phyloP scores from a whole-genome alignment of 192 early-diverging fungal genomes.

The Irineochytrium annulatum region DNA sequence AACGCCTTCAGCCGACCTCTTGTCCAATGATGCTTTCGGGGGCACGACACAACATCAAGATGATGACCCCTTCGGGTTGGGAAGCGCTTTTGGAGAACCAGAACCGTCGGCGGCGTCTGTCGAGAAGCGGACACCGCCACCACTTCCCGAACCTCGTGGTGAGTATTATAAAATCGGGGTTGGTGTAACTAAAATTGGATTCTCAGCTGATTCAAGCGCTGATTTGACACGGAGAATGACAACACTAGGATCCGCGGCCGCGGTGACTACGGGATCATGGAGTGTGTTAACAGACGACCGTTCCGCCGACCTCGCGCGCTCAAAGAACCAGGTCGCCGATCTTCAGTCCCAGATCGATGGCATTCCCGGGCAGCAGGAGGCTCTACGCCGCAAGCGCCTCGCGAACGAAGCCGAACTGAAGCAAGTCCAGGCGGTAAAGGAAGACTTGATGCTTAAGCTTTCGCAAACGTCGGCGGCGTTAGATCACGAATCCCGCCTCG shows the following conservation, averaged over 20 bases:
- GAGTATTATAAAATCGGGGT: conserved; percentile 3
- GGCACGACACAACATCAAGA: too few species aligned
- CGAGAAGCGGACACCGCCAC: neutral
- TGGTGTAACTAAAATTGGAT: too few species aligned
- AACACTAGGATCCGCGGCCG: too few species aligned
- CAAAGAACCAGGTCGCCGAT: conserved; percentile 60
- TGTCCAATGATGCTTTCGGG: too few species aligned
- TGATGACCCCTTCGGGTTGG: too few species aligned
- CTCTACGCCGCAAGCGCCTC: conserved; percentile 50
- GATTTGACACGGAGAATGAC: too few species aligned
- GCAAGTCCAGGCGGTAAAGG: conserved; percentile 54
- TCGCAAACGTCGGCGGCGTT: conserved; percentile 52
- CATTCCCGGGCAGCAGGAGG: conserved; percentile 47
- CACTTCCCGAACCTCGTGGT: neutral
- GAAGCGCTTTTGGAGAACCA: too few species aligned
- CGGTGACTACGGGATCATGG: neutral
- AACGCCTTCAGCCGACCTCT: too few species aligned
- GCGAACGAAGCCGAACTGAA: conserved; percentile 58
- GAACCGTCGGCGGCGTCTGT: too few species aligned
- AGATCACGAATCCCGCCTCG: conserved; percentile 54
- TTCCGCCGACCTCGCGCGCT: conserved; percentile 44
- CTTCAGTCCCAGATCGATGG: conserved; percentile 56
- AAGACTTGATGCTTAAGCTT: conserved; percentile 55
- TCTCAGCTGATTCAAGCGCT: too few species aligned
- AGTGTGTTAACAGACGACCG: conserved; percentile 24